A percentile compares a stretch with the other conserved stretches of the same genome.
Evolutionary conservation across 768 basidiomycete species (phyloP).

Genomic region (Boletus coccyginus): DNA sequence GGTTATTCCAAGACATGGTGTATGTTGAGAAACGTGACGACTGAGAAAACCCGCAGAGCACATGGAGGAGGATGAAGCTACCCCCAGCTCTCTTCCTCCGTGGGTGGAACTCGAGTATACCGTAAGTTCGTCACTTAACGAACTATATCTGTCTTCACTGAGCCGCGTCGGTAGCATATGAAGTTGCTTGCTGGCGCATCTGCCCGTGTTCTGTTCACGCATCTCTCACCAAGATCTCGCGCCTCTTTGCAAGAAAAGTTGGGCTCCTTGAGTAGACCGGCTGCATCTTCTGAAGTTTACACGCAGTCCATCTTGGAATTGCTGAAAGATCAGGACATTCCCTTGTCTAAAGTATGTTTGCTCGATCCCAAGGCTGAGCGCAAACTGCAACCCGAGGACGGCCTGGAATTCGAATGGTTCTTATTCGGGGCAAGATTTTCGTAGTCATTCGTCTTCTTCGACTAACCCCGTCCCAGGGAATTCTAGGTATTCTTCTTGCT

Average conservation of each 20-base stretch:
- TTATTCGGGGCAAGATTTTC: conserved; percentile 72
- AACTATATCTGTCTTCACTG: not conserved
- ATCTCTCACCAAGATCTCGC: conserved; percentile 73
- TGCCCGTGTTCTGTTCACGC: conserved; percentile 77
- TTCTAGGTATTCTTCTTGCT: conserved; percentile 43
- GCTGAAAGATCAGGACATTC: conserved; percentile 23
- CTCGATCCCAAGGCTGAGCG: conserved; percentile 87
- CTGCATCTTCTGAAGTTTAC: conserved; percentile 28
- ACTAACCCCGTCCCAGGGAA: conserved; percentile 42
- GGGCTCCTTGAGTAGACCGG: conserved; percentile 5
- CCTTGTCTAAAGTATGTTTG: conserved; percentile 72
- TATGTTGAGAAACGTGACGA: not conserved
- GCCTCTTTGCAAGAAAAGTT: conserved; percentile 42
- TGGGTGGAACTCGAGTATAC: conserved; percentile 95
- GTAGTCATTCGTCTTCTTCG: not conserved
- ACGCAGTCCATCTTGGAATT: conserved; percentile 14
- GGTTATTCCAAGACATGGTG: conserved; percentile 35
- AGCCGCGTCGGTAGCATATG: conserved; percentile 65
- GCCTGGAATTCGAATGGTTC: conserved; percentile 82
- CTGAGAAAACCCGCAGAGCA: conserved; percentile 55
- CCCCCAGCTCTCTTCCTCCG: conserved; percentile 64
- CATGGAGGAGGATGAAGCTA: conserved; percentile 91
- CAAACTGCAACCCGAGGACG: conserved; percentile 73
- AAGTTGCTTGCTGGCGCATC: conserved; percentile 64
- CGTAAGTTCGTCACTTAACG: conserved; percentile 40